phyloP scores from a whole-genome alignment of 306 rosid genomes.

The Medicago ruthenica region DNA sequence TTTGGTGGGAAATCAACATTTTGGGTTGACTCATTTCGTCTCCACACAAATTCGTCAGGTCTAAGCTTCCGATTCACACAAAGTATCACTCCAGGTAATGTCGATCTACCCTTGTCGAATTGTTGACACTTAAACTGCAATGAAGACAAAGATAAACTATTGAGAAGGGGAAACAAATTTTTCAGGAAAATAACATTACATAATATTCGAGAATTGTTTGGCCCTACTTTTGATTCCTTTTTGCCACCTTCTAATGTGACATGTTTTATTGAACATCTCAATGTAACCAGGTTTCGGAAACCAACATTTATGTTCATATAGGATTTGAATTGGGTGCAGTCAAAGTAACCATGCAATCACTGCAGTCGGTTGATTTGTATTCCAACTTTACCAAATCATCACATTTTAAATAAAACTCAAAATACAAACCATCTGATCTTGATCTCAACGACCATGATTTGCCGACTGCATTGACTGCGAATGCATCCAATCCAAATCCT shows the following conservation, averaged over 20 bases:
- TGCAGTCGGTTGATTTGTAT: no score
- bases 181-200: constrained; percentile 10
- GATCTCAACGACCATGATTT: no score
- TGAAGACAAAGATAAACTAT: constrained; percentile 32
- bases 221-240: constrained; percentile 8
- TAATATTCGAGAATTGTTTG: not conserved
- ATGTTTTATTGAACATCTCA: not conserved
- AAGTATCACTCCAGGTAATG: constrained; percentile 41
- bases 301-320: constrained; percentile 2
- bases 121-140: constrained; percentile 62
- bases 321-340: no score
- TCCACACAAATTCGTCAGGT: constrained; percentile 47
- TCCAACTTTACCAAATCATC: no score
- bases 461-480: no score
- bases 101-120: constrained; percentile 45
- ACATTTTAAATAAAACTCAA: no score
- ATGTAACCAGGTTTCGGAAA: not conserved
- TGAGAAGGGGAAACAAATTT: not conserved
- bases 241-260: not conserved
- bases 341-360: no score
- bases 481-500: no score
- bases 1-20: constrained; percentile 79
- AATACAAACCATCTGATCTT: not conserved
- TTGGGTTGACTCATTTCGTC: constrained; percentile 54
- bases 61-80: constrained; percentile 57